Evolutionary conservation across 345 rosid species (phyloP).

Genomic region (Corchorus olitorius): DNA sequence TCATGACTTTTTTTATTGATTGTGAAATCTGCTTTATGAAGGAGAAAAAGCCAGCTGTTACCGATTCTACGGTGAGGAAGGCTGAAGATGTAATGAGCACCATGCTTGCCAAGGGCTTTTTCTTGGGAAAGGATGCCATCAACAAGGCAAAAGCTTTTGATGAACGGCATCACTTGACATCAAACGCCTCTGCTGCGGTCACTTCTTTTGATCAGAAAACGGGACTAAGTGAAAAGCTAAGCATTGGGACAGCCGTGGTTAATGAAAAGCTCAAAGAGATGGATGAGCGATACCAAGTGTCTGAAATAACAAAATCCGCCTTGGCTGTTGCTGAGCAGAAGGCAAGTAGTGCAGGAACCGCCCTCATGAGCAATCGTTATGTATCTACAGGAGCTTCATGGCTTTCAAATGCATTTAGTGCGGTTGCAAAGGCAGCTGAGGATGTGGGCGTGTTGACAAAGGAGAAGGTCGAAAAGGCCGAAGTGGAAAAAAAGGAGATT

Average conservation of each 20-base stretch:
- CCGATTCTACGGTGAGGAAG: slow-evolving; percentile 36
- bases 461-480: slow-evolving; percentile 44
- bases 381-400: slow-evolving; percentile 45
- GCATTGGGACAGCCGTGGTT: slow-evolving; percentile 38
- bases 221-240: slow-evolving; percentile 43
- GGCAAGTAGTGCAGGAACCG: slow-evolving; percentile 40
- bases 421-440: slow-evolving; percentile 43
- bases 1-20: not conserved
- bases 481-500: slow-evolving; percentile 36
- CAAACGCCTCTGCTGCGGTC: slow-evolving; percentile 49
- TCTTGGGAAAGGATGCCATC: slow-evolving; percentile 57
- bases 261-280: slow-evolving; percentile 47
- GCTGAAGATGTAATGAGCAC: slow-evolving; percentile 61
- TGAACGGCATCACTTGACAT: slow-evolving; percentile 43
- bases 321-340: slow-evolving; percentile 44
- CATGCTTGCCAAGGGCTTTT: slow-evolving; percentile 57
- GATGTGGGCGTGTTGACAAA: slow-evolving; percentile 43
- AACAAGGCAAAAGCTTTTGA: slow-evolving; percentile 48
- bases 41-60: slow-evolving; percentile 23
- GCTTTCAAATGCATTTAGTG: slow-evolving; percentile 42
- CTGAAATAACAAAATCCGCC: slow-evolving; percentile 42
- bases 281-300: slow-evolving; percentile 44
- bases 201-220: slow-evolving; percentile 43
- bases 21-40: slow-evolving; percentile 17
- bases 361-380: slow-evolving; percentile 42